Evolutionary conservation across 345 rosid species (phyloP).

Genomic region (Lenwebbia sp.): DNA sequence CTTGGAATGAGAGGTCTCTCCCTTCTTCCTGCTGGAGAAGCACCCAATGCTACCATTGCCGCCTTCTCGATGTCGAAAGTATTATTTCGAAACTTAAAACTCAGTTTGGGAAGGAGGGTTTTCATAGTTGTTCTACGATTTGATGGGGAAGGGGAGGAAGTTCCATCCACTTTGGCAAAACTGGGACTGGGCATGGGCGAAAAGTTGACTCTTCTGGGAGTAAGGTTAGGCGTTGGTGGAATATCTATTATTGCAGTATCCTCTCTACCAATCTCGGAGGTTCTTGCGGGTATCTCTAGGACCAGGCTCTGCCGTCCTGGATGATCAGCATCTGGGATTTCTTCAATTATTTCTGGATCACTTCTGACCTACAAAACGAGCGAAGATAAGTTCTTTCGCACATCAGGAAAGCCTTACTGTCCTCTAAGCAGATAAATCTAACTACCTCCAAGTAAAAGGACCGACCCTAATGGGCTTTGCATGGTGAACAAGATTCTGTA

Average conservation of each 20-base stretch:
- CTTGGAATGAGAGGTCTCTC: conserved; percentile 37
- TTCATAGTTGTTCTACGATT: conserved; percentile 41
- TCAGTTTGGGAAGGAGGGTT: conserved; percentile 60
- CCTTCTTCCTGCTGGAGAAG: conserved; percentile 21
- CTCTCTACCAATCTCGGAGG: conserved; percentile 23
- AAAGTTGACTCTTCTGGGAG: conserved; percentile 68
- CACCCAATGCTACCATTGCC: conserved; percentile 49
- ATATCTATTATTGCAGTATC: conserved; percentile 28
- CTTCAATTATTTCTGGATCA: conserved; percentile 60
- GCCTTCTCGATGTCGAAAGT: conserved; percentile 69
- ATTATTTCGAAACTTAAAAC: conserved; percentile 49
- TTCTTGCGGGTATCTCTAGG: conserved; percentile 33
- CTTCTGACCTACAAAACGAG: conserved; percentile 27
- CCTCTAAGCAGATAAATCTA: neutral
- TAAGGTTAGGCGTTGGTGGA: conserved; percentile 42
- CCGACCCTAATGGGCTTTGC: neutral
- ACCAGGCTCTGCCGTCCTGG: conserved; percentile 20
- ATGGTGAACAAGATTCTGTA: neutral
- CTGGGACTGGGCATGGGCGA: conserved; percentile 72
- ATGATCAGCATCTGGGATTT: conserved; percentile 15
- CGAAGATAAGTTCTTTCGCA: neutral
- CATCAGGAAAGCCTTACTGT: neutral
- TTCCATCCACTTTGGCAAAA: conserved; percentile 14
- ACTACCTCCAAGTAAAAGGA: neutral
- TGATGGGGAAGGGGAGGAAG: conserved; percentile 26